phyloP scores from a whole-genome alignment of 768 basidiomycete genomes.

The Hygrophorus pudorinus region DNA sequence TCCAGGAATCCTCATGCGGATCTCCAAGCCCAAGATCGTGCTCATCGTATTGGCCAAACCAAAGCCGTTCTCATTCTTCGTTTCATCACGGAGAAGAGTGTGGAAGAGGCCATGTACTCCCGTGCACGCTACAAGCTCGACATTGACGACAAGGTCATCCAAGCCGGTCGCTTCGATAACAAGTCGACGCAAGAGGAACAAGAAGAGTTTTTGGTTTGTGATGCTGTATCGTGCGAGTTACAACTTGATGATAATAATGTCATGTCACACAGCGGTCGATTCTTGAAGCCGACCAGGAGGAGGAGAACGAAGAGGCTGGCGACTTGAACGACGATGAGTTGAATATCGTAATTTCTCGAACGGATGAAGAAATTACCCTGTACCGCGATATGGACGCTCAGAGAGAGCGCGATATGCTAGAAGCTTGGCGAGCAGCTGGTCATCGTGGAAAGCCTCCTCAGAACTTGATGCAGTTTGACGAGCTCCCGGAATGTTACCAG shows the following conservation, averaged over 20 bases:
- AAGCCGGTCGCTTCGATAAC: slow-evolving; percentile 98
- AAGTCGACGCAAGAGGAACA: slow-evolving; percentile 97
- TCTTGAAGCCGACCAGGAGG: slow-evolving; percentile 82
- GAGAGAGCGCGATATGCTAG: slow-evolving; percentile 57
- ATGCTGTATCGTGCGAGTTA: slow-evolving; percentile 4
- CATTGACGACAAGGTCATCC: slow-evolving; percentile 98
- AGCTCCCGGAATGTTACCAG: slow-evolving; percentile 89
- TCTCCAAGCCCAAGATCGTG: slow-evolving; percentile 98
- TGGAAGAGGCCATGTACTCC: slow-evolving; percentile 96
- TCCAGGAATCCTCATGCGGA: slow-evolving; percentile 95
- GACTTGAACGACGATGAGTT: slow-evolving; percentile 94
- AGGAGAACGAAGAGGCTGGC: slow-evolving; percentile 82
- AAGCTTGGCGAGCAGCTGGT: slow-evolving; percentile 63
- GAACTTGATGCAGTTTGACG: slow-evolving; percentile 74
- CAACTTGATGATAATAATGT: slow-evolving; percentile 6
- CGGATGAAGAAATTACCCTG: slow-evolving; percentile 62
- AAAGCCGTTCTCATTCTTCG: slow-evolving; percentile 94
- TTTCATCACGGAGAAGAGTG: slow-evolving; percentile 96
- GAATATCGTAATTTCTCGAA: slow-evolving; percentile 84
- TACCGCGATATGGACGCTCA: slow-evolving; percentile 81
- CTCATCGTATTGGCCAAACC: slow-evolving; percentile 99
- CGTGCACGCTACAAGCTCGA: slow-evolving; percentile 94
- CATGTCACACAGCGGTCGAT: slow-evolving; percentile 59
- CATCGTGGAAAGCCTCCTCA: slow-evolving; percentile 70
- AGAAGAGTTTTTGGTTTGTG: slow-evolving; percentile 83